Evolutionary conservation across 2,329 filamentous ascomycete genomes (phyloP), one percentile per base, ranked within the genome.

Genomic region (Ceratocystis cubensis): DNA sequence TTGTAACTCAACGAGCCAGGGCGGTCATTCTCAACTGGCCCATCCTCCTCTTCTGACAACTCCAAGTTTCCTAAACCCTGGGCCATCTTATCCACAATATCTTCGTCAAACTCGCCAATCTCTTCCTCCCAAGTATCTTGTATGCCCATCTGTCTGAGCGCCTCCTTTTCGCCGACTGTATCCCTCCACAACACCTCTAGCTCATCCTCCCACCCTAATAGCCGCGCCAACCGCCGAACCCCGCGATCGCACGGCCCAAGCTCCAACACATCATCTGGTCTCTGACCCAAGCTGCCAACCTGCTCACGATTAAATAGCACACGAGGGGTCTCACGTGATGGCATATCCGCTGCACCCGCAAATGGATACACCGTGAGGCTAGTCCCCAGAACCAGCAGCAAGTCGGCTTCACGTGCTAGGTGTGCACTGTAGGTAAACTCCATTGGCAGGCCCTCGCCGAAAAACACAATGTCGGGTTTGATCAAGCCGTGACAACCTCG

Each of bases 401-500:
- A 76, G 73, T 96, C 91, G 0, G 90, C 88, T 71, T 81, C 76
- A 8, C 61, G 46, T 1, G 76, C 76, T 0, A 84, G 81, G 13
- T 87, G 75, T 50, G 77, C 69, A 7, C 73, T 71, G 25, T 74
- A 69, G 0, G 73, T 71, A 66, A 79, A 79, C 0, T 70, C 69
- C 48, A 72, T 71, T 0, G 77, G 77, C 2, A 92, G 76, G 0
- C 82, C 75, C 74, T 92, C 91, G 63, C 91, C 91, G 71, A 96
- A 96, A 77, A 96, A 96, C 44, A 96, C 91, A 73, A 96, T 96
- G 72, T 96, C 90, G 0, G 92, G 92, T 76, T 96, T 96, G 46
- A 96, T 90, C 1, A 94, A 78, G 0, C 92, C 92, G 45, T 82
- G 78, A 74, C 93, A 97, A 22, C 77, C 74, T 7, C 78, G 72